Evolutionary conservation across 2,329 filamentous ascomycete genomes (phyloP), one percentile per base, ranked within the genome.

Genomic region (Apiospora arundinis): DNA sequence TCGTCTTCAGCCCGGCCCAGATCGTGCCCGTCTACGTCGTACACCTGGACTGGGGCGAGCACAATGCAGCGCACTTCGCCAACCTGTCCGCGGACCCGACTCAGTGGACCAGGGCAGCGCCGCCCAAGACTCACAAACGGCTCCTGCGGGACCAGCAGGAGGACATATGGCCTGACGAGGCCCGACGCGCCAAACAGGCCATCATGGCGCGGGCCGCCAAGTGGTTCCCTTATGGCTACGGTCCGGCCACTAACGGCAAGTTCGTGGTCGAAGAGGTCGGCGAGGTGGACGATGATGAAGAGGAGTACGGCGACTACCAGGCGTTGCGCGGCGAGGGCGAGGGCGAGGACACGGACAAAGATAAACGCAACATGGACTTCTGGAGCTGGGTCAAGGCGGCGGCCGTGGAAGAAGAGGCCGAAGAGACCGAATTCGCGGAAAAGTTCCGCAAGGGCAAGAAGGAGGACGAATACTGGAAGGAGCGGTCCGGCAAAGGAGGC

Each of bases 191-290:
- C 63, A 82, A 82, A 72, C 78, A 81, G 56, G 83, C 82, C 12
- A 75, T 79, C 67, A 79, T 83, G 66, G 82, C 83, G 0, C 78
- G 81, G 11, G 85, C 83, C 0, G 74, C 81, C 46, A 86, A 86
- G 76, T 86, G 80, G 76, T 86, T 86, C 68, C 83, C 84, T 0
- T 86, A 85, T 5, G 83, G 84, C 1, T 86, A 80, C 74, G 84
- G 85, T 0, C 81, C 83, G 2, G 82, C 83, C 2, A 82, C 77
- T 0, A 83, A 83, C 2, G 81, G 77, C 0, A 80, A 72, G 16
- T 84, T 87, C 71, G 82, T 85, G 4, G 81, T 87, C 68, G 84
- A 86, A 72, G 83, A 85, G 68, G 80, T 86, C 40, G 83, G 81
- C 1, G 83, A 84, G 49, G 74, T 82, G 12, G 80, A 79, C 9